These are phyloP conservation scores for Colletotrichum euphorbiae DNA, from an alignment of 2,329 filamentous ascomycete genomes.

Conservation along the genomic window DNA sequence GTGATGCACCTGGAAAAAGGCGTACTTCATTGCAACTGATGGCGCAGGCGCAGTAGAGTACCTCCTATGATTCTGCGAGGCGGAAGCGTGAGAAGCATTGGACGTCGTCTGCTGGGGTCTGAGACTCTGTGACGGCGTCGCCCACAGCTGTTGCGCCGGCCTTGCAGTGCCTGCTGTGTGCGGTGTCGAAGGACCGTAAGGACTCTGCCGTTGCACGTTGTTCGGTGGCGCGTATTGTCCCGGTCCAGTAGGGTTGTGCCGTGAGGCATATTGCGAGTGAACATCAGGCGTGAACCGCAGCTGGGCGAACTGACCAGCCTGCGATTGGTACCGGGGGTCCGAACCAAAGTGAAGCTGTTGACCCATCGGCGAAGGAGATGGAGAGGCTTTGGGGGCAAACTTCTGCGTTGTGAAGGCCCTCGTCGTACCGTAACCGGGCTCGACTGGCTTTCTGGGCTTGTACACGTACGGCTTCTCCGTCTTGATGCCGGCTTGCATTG, in stretches of 20 bases:
- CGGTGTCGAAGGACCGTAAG: conserved; percentile 22
- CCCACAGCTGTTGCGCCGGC: conserved; percentile 26
- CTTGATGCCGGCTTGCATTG: conserved; percentile 40
- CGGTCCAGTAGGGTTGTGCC: neutral
- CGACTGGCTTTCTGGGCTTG: conserved; percentile 58
- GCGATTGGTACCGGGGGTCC: conserved; percentile 45
- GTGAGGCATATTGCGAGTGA: conserved; percentile 14
- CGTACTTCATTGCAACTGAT: conserved; percentile 64
- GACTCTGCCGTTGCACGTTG: conserved; percentile 18
- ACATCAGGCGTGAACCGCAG: conserved; percentile 44
- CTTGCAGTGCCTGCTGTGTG: conserved; percentile 11
- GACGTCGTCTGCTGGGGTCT: neutral
- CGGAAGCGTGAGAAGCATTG: conserved; percentile 5
- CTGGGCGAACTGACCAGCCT: conserved; percentile 40
- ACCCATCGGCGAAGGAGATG: conserved; percentile 44
- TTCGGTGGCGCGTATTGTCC: conserved; percentile 10
- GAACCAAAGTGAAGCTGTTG: conserved; percentile 46
- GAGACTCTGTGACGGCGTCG: conserved; percentile 19
- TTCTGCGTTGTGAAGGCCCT: conserved; percentile 50
- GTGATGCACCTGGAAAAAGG: conserved; percentile 70
- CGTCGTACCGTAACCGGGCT: conserved; percentile 42
- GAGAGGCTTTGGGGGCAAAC: conserved; percentile 47
- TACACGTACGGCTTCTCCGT: conserved; percentile 65
- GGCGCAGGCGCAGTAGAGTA: conserved; percentile 38
- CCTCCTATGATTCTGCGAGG: conserved; percentile 38